Conservation (phyloP, 2,329 filamentous ascomycete species). For the Penicillium thymicola region DNA sequence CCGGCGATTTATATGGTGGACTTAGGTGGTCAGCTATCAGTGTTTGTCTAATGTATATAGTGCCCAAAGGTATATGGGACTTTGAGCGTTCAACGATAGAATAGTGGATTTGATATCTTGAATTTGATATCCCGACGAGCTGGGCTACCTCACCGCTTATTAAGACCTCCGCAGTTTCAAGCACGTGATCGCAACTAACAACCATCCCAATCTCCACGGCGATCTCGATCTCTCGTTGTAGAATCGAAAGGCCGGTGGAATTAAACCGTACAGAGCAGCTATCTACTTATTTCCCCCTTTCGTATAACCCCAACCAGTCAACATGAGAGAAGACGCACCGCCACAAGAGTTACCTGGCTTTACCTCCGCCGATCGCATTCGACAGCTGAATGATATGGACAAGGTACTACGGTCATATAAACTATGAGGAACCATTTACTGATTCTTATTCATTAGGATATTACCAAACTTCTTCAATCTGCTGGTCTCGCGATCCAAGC, state of each 20-base stretch:
- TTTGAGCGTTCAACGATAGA: conserved; percentile 2
- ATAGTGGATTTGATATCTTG: conserved; percentile 14
- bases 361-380: conserved; percentile 72
- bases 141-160: conserved; percentile 13
- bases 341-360: conserved; percentile 45
- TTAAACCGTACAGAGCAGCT: neutral
- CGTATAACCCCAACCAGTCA: neutral
- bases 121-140: conserved; percentile 23
- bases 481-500: conserved; percentile 63
- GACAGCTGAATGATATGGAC: conserved; percentile 77
- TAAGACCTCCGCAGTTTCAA: conserved; percentile 11
- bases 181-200: conserved; percentile 11
- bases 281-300: neutral
- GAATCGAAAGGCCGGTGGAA: no score
- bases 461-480: conserved; percentile 54
- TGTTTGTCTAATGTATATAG: neutral
- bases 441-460: conserved; percentile 37
- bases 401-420: conserved; percentile 45
- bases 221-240: neutral
- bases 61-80: neutral
- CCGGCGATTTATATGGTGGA: neutral
- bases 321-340: conserved; percentile 25
- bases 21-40: neutral
- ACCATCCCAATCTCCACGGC: neutral
- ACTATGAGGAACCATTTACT: neutral